phyloP scores from a whole-genome alignment of 768 basidiomycete species.

The Xerocomellus dryophilus region DNA sequence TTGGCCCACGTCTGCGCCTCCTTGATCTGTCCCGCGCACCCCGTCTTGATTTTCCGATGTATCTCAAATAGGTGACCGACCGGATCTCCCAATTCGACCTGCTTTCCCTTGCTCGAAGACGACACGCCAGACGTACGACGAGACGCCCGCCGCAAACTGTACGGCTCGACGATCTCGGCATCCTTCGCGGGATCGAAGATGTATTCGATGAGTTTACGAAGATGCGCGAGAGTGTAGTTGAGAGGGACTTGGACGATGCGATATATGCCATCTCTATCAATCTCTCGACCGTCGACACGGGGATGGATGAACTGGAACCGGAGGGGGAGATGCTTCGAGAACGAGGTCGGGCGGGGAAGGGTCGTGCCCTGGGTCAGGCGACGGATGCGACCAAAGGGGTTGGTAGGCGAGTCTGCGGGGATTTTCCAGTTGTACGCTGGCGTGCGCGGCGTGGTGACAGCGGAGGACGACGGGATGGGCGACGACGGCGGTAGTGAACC shows the following conservation, averaged over 20 bases:
- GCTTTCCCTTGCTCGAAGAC: slow-evolving; percentile 21
- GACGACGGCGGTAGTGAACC: slow-evolving; percentile 28
- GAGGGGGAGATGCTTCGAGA: slow-evolving; percentile 59
- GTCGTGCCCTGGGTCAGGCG: slow-evolving; percentile 37
- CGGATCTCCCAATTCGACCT: slow-evolving; percentile 7
- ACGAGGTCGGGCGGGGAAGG: slow-evolving; percentile 44
- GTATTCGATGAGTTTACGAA: slow-evolving; percentile 60
- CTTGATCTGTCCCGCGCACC: slow-evolving; percentile 54
- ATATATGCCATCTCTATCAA: slow-evolving; percentile 49
- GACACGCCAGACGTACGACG: slow-evolving; percentile 25
- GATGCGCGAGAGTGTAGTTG: slow-evolving; percentile 65
- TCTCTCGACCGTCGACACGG: slow-evolving; percentile 21
- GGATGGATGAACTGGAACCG: slow-evolving; percentile 57
- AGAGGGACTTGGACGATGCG: slow-evolving; percentile 68
- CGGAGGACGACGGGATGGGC: slow-evolving; percentile 26
- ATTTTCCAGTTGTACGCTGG: slow-evolving; percentile 40
- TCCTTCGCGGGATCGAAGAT: slow-evolving; percentile 42
- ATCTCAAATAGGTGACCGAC: slow-evolving; percentile 60
- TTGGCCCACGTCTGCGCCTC: slow-evolving; percentile 45
- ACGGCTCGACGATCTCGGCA: slow-evolving; percentile 21
- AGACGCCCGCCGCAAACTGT: slow-evolving; percentile 16
- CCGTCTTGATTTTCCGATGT: slow-evolving; percentile 43
- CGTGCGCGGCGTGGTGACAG: slow-evolving; percentile 35
- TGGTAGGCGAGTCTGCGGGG: slow-evolving; percentile 67
- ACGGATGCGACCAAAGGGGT: slow-evolving; percentile 62